Base-by-base conservation (phyloP, 163 green algal genomes). In the Chloromonas sp. region DNA sequence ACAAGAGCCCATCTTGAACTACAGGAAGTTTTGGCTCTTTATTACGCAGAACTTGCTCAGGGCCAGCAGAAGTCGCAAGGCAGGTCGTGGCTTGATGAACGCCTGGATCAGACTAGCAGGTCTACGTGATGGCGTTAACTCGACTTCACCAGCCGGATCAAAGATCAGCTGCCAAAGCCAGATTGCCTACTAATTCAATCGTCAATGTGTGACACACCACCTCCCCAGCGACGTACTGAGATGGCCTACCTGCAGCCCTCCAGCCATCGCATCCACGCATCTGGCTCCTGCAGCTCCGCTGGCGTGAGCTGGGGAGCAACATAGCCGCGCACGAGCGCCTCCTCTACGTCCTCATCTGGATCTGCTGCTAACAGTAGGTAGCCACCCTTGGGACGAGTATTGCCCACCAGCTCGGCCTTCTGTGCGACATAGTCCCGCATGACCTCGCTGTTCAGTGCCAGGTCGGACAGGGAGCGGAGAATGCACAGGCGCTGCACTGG, bases 371-470 rank as follows among this genome's bases (percentile, higher is more conserved):
- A 58, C 60, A 83, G 62, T 36, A 60, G n/a, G 60, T 36, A 86
- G 83, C 77, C 62, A 14, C 58, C 74, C 58, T n/a, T 82, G 74
- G 82, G 70, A 5, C 61, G 70, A 11, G 66, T 58, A 71, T 36
- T 61, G 15, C n/a, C 82, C 78, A 84, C 3, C 83, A 79, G 60
- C 79, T 78, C 70, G 60, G 76, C 81, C 71, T 85, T 87, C 61
- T 71, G 74, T 60, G 87, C 84, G 59, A 94, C 84, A 78, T 96
- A 88, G 3, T 90, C 88, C 1, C 90, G 87, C 2, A 95, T 79
- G 3, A 88, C 78, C 36, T 96, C 91, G 0, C 86, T 90, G 1
- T 82, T 82, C 8, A 97, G 85, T 1, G 88, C 92, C 60, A 95
- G 79, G n/a, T 92, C 82, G 2, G 90, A 58, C 61, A 97, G 91